These are phyloP conservation scores for Ceratocystis eucalypticola DNA, from an alignment of 2,329 filamentous ascomycete species.

Conservation along the genomic window DNA sequence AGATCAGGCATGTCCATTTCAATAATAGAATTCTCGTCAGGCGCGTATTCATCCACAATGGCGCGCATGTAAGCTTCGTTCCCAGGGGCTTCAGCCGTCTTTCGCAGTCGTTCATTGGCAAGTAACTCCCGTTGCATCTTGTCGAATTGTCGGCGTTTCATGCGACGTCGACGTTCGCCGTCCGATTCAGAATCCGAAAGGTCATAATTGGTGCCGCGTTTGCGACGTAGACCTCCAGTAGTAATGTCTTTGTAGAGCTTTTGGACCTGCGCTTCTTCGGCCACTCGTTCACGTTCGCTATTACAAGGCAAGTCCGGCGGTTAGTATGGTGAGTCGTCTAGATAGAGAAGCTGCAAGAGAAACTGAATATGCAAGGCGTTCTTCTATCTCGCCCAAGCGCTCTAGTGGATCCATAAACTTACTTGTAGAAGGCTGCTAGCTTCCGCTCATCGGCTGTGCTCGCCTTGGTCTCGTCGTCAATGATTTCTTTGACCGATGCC, in stretches of 20 bases:
- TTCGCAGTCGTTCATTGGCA: constrained; percentile 76
- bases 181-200: constrained; percentile 87
- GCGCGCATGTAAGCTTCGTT: constrained; percentile 81
- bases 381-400: too few relatives aligned
- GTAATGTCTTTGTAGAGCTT: constrained; percentile 90
- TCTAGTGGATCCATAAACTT: constrained; percentile 33
- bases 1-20: constrained; percentile 30
- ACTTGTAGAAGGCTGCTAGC: constrained; percentile 79
- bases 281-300: constrained; percentile 64
- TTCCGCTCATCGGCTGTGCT: constrained; percentile 59
- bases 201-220: constrained; percentile 68
- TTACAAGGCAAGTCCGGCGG: neutral
- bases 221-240: constrained; percentile 72
- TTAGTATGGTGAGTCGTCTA: too few relatives aligned
- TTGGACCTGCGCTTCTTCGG: constrained; percentile 76
- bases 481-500: constrained; percentile 66
- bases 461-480: constrained; percentile 48
- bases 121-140: constrained; percentile 84
- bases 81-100: constrained; percentile 78
- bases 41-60: constrained; percentile 67
- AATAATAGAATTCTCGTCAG: constrained; percentile 65
- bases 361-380: too few relatives aligned
- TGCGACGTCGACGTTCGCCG: constrained; percentile 58
- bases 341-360: too few relatives aligned
- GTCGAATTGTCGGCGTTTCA: constrained; percentile 77